Base-by-base conservation (phyloP, 306 rosid species). In the Gastrolobium bilobum region DNA sequence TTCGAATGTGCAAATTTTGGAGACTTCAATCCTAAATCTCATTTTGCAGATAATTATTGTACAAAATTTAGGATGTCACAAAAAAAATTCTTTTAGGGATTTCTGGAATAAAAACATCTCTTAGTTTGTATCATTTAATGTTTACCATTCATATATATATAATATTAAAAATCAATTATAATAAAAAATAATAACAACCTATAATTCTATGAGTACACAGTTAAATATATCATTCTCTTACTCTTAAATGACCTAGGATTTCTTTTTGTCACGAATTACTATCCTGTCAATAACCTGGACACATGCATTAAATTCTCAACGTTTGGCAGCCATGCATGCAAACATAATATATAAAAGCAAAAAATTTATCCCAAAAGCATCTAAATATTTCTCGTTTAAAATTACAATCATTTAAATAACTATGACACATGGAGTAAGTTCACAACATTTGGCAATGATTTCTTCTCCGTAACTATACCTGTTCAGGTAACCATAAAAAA, bases 391-490 rank as follows among this genome's bases (percentile, higher is more conserved):
- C 5, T 60, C 2, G 1, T 33, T 35, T 6, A 11, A 31, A 39
- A 63, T 62, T 29, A 61, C 4, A 61, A 60, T n/a, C 46, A 46
- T 37, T 26, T 61, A 61, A 35, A 35, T 60, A 34, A 34, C 29
- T 4, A 1, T 4, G 26, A 60, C 30, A 61, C 46, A n/a, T 37
- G 50, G 10, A 63, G n/a, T 3, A 48, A 65, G n/a, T 40, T 48
- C 31, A 48, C 13, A 68, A 68, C 48, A 70, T 33, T 31, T 68
- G 59, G 58, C 60, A 69, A 50, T 1, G 26, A 20, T 20, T 20
- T 20, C 26, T 20, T 20, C 26, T 20, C 26, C 1, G 26, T 20
- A 20, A 20, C 26, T 20, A 20, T 20, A 20, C 26, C 26, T 20
- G 26, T 20, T 20, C 26, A 20, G 26, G 26, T 20, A 20, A 20